Percentiles rank a stretch among this genome's conserved stretches.
Conservation (phyloP, 257 asterid genomes). For the Parsonsia alboflavescens region DNA sequence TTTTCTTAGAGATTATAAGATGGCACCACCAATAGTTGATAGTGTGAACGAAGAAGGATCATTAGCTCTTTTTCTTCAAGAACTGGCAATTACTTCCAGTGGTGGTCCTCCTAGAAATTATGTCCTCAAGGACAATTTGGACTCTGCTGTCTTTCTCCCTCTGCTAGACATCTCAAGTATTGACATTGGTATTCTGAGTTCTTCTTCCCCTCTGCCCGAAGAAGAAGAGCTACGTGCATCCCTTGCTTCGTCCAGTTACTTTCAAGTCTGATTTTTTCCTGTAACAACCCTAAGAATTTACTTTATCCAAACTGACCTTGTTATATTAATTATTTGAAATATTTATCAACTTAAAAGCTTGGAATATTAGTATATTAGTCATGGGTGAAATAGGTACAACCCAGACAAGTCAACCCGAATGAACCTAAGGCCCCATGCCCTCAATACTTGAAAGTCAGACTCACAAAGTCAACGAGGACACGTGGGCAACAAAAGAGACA, state of each 20-base stretch:
- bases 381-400: too few species aligned
- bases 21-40: not conserved
- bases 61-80: constrained; percentile 24
- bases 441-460: too few species aligned
- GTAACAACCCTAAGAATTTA: not conserved
- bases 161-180: constrained; percentile 25
- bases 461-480: too few species aligned
- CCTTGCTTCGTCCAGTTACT: constrained; percentile 18
- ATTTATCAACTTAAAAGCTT: too few species aligned
- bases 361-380: not conserved
- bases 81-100: constrained; percentile 13
- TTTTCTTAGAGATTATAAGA: too few species aligned
- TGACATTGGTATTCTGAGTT: constrained; percentile 24
- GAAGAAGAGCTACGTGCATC: constrained; percentile 19
- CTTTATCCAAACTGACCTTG: too few species aligned
- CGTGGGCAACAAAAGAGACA: too few species aligned
- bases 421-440: too few species aligned
- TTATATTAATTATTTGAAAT: too few species aligned
- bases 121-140: constrained; percentile 20
- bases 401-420: too few species aligned
- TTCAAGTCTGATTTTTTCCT: constrained; percentile 8
- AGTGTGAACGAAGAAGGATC: not conserved
- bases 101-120: constrained; percentile 28
- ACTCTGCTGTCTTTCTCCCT: constrained; percentile 10
- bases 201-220: constrained; percentile 25